Evolutionary conservation across 371 early-diverging fungal genomes (phyloP).

Genomic region (Apophysomyces sp.): DNA sequence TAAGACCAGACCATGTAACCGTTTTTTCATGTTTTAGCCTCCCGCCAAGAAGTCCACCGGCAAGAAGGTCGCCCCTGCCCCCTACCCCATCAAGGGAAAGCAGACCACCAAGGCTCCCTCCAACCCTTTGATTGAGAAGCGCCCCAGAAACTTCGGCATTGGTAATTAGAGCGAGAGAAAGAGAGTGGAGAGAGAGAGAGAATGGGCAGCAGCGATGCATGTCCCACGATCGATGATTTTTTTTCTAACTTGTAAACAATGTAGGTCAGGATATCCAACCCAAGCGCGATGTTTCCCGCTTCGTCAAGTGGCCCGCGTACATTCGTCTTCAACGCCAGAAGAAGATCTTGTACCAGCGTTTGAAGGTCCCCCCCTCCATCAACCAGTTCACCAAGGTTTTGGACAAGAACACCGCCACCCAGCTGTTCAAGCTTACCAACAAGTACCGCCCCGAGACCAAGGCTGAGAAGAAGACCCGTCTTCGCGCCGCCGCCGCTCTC

Average conservation of each 20-base stretch:
- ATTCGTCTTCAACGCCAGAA: constrained; percentile 97
- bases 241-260: not conserved
- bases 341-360: constrained; percentile 95
- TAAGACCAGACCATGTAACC: not conserved
- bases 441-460: constrained; percentile 99
- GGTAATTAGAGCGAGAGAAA: constrained; percentile 45
- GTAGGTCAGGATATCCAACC: constrained; percentile 93
- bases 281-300: constrained; percentile 93
- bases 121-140: constrained; percentile 94
- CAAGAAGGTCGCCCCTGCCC: constrained; percentile 95
- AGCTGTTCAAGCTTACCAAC: constrained; percentile 94
- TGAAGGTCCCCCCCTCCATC: constrained; percentile 99
- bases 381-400: constrained; percentile 99
- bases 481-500: constrained; percentile 77
- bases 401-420: constrained; percentile 97
- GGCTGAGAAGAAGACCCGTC: constrained; percentile 94
- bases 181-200: not conserved
- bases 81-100: constrained; percentile 76
- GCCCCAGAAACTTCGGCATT: constrained; percentile 90
- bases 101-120: constrained; percentile 66
- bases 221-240: not conserved
- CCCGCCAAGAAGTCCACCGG: constrained; percentile 59
- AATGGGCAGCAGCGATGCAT: constrained; percentile 1
- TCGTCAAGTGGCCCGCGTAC: constrained; percentile 98
- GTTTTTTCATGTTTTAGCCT: constrained; percentile 15